Conservation (phyloP, 2,329 filamentous ascomycete species). For the Aureobasidium sp. region DNA sequence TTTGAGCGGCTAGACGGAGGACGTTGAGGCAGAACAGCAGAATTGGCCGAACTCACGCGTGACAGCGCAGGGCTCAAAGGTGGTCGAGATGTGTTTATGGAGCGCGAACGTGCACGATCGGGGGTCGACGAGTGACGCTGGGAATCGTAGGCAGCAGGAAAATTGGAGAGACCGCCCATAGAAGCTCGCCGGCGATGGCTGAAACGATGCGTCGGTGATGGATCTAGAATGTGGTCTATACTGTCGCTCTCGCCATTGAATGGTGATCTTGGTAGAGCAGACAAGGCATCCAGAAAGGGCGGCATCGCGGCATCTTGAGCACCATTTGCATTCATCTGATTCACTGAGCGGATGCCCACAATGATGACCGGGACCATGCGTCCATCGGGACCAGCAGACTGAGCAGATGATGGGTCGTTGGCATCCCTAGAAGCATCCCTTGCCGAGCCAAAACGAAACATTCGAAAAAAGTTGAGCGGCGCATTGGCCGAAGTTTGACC, state of each 20-base stretch:
- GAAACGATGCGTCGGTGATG: conserved; percentile 47
- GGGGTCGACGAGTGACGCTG: conserved; percentile 43
- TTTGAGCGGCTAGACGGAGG: conserved; percentile 13
- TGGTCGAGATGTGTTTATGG: conserved; percentile 46
- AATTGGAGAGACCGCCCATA: conserved; percentile 43
- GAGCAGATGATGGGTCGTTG: conserved; percentile 1
- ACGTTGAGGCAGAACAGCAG: conserved; percentile 14
- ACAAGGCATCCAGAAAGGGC: conserved; percentile 43
- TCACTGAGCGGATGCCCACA: conserved; percentile 59
- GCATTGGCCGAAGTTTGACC: conserved; percentile 30
- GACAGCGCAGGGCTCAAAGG: conserved; percentile 50
- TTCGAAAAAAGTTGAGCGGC: conserved; percentile 58
- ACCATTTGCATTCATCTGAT: conserved; percentile 33
- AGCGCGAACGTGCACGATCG: conserved; percentile 34
- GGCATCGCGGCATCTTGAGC: conserved; percentile 36
- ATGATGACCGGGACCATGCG: conserved; percentile 61
- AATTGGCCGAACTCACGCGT: conserved; percentile 44
- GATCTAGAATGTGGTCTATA: conserved; percentile 43
- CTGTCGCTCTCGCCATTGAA: conserved; percentile 28
- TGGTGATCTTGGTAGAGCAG: conserved; percentile 39
- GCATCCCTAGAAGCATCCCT: conserved; percentile 1
- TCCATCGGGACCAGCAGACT: conserved; percentile 31
- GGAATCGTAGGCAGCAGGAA: conserved; percentile 43
- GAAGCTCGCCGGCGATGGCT: conserved; percentile 45
- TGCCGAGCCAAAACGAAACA: conserved; percentile 53